Base-by-base conservation (phyloP, 2,329 filamentous ascomycete species). In the Ascosphaera aggregata region DNA sequence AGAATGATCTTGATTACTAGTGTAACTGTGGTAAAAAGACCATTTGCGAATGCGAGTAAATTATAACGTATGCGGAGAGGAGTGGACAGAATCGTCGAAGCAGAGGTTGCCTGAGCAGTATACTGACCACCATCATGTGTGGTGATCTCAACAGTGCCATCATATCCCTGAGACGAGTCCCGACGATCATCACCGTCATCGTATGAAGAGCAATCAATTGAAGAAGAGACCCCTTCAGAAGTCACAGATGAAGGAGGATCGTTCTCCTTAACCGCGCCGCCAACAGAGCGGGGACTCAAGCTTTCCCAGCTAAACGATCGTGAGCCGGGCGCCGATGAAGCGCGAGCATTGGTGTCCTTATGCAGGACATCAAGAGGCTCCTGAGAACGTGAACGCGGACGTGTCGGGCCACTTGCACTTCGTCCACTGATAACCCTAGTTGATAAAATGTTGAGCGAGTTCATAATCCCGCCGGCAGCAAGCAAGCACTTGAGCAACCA, bases 381-480 rank as follows among this genome's bases (percentile, higher is more conserved):
- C 48, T 68, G 61, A 31, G 66, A 70, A 44, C 59, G 59, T 44
- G 66, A 65, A 48, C 68, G 65, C 44, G 66, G 65, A 45, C 67
- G 65, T 42, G 59, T 53, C 42, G 48, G 53, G 40, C 48, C 51
- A 16, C 62, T 61, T 27, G 22, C 22, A 27, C 22, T 27, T 27
- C 22, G 22, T 27, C 22, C 22, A 27, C 70, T 69, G 53, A 74
- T 70, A 56, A 85, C 80, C 62, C 79, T 76, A 56, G 80, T 74
- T 53, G 82, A 89, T 57, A 94, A 73, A 58, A 93, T 81, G 64
- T 89, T 92, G 65, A 93, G 67, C 52, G 85, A 92, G 74, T 94
- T 94, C 86, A 94, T 94, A 62, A 69, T 80, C 65, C 60, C 58
- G 54, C 51, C 48, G 47, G 52, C n/a, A n/a, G n/a, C n/a, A n/a